These are phyloP conservation scores for Naganishia onofrii DNA, from an alignment of 768 basidiomycete genomes.

Conservation along the genomic window DNA sequence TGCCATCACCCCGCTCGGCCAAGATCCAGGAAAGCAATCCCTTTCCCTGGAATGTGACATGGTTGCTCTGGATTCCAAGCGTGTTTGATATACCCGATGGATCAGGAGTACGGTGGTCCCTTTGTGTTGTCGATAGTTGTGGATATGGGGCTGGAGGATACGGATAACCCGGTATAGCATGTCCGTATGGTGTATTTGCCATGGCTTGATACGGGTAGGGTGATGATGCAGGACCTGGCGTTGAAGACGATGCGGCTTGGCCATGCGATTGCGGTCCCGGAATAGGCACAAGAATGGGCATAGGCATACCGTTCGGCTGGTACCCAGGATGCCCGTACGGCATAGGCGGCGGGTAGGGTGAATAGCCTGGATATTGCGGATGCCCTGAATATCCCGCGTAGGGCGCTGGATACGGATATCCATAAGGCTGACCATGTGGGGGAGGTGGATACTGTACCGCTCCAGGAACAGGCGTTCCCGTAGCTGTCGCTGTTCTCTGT, in stretches of 20 bases:
- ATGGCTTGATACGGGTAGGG: constrained; percentile 11
- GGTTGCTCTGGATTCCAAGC: constrained; percentile 6
- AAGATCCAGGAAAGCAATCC: constrained; percentile 28
- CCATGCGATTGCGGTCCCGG: constrained; percentile 8
- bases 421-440: constrained; percentile 8
- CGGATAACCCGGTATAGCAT: neutral
- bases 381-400: constrained; percentile 12
- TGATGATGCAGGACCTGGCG: neutral
- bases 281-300: constrained; percentile 16
- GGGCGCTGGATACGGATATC: constrained; percentile 17
- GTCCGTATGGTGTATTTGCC: neutral
- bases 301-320: neutral
- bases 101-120: neutral
- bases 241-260: neutral
- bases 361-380: constrained; percentile 4
- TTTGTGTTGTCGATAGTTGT: neutral
- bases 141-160: constrained; percentile 15
- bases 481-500: neutral
- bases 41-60: constrained; percentile 29
- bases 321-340: neutral
- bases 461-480: constrained; percentile 9
- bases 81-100: neutral
- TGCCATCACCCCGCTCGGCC: constrained; percentile 25
- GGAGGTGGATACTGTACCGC: neutral
- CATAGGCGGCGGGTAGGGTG: constrained; percentile 8